A percentile compares a stretch with the other conserved stretches of the same genome.
These are phyloP conservation scores for Pseudotsuga menziesii DNA, from an alignment of 75 land plant species.

Conservation along the genomic window DNA sequence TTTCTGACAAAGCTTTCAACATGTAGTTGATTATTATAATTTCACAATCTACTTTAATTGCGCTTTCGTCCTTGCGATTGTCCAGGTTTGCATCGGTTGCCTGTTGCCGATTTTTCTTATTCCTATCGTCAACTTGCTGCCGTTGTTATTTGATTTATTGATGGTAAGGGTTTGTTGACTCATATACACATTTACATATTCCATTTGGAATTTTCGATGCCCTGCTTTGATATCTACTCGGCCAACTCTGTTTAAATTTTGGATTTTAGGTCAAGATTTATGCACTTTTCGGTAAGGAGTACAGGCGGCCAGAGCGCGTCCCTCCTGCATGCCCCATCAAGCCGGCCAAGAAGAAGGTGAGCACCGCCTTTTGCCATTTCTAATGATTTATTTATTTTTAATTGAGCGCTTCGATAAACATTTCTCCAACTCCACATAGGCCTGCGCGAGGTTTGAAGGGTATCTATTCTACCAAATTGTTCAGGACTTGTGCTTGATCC, in stretches of 20 bases:
- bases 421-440: too few relatives aligned
- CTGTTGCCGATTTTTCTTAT: constrained; percentile 65
- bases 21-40: too few relatives aligned
- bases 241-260: background rate
- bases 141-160: constrained; percentile 45
- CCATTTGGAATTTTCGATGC: background rate
- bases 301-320: constrained; percentile 43
- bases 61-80: background rate
- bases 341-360: constrained; percentile 16
- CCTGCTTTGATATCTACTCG: background rate
- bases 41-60: background rate
- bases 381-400: too few relatives aligned
- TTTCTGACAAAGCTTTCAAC: too few relatives aligned
- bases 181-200: background rate
- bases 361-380: background rate
- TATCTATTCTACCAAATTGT: too few relatives aligned
- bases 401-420: too few relatives aligned
- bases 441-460: too few relatives aligned
- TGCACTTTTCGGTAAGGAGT: constrained; percentile 60
- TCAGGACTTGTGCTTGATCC: too few relatives aligned
- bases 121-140: constrained; percentile 64
- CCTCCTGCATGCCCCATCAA: constrained; percentile 64
- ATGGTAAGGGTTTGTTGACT: constrained; percentile 26
- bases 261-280: constrained; percentile 45
- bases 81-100: constrained; percentile 67